phyloP scores from a whole-genome alignment of 306 rosid species.

The Cucumis melo region DNA sequence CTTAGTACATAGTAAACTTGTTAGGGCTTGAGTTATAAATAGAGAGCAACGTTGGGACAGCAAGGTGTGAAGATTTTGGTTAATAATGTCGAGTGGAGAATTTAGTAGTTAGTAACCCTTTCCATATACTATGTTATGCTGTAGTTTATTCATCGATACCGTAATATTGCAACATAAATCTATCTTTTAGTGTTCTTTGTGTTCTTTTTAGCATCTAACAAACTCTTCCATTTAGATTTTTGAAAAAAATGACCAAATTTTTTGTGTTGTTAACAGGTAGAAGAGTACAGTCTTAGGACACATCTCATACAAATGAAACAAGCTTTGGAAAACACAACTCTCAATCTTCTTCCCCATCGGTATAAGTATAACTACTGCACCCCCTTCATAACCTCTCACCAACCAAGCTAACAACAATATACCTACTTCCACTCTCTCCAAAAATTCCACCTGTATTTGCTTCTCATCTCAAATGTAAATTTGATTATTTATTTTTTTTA shows the following conservation, averaged over 20 bases:
- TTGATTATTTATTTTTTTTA: conserved; percentile 1
- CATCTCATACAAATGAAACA: conserved; percentile 67
- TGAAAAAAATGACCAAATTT: neutral
- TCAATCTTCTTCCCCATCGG: conserved; percentile 12
- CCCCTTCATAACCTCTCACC: neutral
- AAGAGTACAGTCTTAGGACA: conserved; percentile 76
- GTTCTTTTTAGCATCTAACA: too few species aligned
- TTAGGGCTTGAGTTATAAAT: too few species aligned
- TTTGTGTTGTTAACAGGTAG: conserved; percentile 35
- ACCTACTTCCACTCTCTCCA: too few species aligned
- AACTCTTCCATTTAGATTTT: neutral
- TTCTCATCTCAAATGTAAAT: conserved; percentile 6
- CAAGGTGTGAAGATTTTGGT: too few species aligned
- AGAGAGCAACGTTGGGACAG: too few species aligned
- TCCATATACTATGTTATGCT: too few species aligned
- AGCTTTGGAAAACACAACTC: conserved; percentile 31
- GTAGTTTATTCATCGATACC: too few species aligned
- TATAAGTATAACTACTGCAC: neutral
- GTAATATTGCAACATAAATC: too few species aligned
- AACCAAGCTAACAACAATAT: conserved; percentile 4
- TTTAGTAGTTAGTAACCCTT: too few species aligned
- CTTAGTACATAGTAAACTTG: too few species aligned
- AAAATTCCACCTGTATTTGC: neutral
- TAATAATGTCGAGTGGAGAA: too few species aligned
- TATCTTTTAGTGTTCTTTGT: too few species aligned